Conservation (phyloP, 345 rosid genomes). For the Capsella bursapastoris region DNA sequence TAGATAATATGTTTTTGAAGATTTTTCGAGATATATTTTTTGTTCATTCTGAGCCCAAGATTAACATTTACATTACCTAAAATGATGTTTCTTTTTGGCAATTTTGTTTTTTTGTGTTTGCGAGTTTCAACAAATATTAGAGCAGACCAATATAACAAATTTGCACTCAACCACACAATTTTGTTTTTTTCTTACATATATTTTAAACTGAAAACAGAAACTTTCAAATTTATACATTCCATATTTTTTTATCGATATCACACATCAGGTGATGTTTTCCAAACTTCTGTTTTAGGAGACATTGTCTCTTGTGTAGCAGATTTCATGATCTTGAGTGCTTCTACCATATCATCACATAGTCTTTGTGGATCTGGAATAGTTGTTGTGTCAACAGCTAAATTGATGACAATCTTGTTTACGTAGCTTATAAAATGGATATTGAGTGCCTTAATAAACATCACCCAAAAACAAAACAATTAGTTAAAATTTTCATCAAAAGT, state of each 20-base stretch:
- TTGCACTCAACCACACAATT: not conserved
- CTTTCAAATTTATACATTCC: not conserved
- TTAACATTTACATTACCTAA: not conserved
- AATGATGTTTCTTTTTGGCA: not conserved
- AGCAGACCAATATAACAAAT: not conserved
- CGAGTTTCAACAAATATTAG: too few relatives aligned
- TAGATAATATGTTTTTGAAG: too few relatives aligned
- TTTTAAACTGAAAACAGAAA: not conserved
- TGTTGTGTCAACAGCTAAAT: slow-evolving; percentile 66
- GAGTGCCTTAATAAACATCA: slow-evolving; percentile 75
- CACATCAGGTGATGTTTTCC: not conserved
- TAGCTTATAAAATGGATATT: slow-evolving; percentile 77
- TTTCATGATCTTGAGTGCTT: slow-evolving; percentile 56
- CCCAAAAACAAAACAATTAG: slow-evolving; percentile 37
- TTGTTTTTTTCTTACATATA: not conserved
- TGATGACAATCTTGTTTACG: slow-evolving; percentile 60
- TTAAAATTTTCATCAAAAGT: not conserved
- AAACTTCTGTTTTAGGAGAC: slow-evolving; percentile 16
- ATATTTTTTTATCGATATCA: not conserved
- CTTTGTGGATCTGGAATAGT: slow-evolving; percentile 69
- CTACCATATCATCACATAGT: slow-evolving; percentile 61
- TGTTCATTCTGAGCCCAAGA: too few relatives aligned
- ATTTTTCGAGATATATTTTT: too few relatives aligned
- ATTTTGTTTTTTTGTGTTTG: not conserved
- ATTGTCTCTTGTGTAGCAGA: slow-evolving; percentile 27